Base-by-base conservation (phyloP, 345 rosid genomes). In the Carallia pectinifolia region DNA sequence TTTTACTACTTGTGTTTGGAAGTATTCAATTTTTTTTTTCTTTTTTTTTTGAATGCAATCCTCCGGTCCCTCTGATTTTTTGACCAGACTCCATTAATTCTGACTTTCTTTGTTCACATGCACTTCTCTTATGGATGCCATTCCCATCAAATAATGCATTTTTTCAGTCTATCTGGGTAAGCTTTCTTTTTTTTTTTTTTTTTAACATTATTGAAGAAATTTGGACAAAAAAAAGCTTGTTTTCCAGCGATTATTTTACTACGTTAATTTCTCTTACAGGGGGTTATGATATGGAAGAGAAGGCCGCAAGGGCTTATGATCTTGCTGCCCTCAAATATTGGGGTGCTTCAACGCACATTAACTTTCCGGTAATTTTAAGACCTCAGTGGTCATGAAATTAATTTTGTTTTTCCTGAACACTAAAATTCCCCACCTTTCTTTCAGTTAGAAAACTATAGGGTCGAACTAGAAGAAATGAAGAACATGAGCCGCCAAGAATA, bases 251-350 rank as follows among this genome's bases (percentile, higher is more conserved):
- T 33, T 47, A n/a, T n/a, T 48, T 17, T 12, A 27, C 13, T 38
- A 65, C 30, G 38, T 44, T 62, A 6, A 30, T 40, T 27, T 16
- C 39, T 60, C 37, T 13, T 40, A 15, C 18, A 90, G 96, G 96
- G 27, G 96, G 96, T 66, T 90, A 90, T 84, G 96, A 90, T 61
- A 85, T 86, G 96, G 96, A 90, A 78, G 96, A 86, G 66, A 90
- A 86, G 81, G 96, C 96, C 64, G 93, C 96, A 3, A 82, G 88
- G 75, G 86, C 96, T 56, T 90, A 90, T 75, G 96, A 90, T 82
- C 90, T 90, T 17, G 96, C 96, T 4, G 96, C 96, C 9, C 89
- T 90, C 0, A 90, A 90, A 83, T 90, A 90, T 77, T 90, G 96
- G 96, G 96, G 96, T 9, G 81, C 90, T 75, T 83, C 92, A 0